These are phyloP conservation scores for Selenicereus undatus DNA, from an alignment of 148 eudicot genomes.

Conservation along the genomic window DNA sequence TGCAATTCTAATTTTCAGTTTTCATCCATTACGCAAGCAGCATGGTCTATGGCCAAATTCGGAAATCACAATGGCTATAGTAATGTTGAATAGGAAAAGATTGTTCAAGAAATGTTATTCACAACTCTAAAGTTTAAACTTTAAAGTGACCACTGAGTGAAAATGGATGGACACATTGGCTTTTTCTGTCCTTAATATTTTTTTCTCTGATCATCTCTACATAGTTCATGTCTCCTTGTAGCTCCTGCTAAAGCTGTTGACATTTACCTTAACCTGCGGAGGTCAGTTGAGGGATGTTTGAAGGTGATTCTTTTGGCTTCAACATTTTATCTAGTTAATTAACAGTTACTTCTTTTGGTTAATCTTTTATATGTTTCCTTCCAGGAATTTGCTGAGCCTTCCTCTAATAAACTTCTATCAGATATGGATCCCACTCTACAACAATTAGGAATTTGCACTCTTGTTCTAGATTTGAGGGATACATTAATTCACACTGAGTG, in stretches of 20 bases:
- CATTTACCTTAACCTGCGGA: constrained; percentile 57
- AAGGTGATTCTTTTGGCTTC: constrained; percentile 37
- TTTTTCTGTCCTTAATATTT: not conserved
- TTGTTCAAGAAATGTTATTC: not conserved
- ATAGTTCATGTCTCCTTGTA: constrained; percentile 24
- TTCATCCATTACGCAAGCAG: not conserved
- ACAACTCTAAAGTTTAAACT: not conserved
- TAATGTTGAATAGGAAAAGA: not conserved
- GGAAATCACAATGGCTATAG: not conserved
- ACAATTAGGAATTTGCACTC: constrained; percentile 46
- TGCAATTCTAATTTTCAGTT: not conserved
- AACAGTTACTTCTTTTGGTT: not conserved
- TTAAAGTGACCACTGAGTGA: not conserved
- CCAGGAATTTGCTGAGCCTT: constrained; percentile 66
- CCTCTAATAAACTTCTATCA: constrained; percentile 67
- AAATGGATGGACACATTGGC: not conserved
- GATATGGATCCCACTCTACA: constrained; percentile 52
- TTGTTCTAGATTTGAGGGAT: constrained; percentile 73
- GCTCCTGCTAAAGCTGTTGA: constrained; percentile 65
- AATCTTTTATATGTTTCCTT: not conserved
- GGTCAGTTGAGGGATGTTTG: constrained; percentile 52
- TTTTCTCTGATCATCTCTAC: not conserved
- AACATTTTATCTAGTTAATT: not conserved
- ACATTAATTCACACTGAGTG: constrained; percentile 74
- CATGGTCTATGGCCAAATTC: not conserved